Percentiles rank a stretch among this genome's conserved stretches.
These are phyloP conservation scores for Cercophora sp. DNA, from an alignment of 495 filamentous ascomycete species.

Conservation along the genomic window DNA sequence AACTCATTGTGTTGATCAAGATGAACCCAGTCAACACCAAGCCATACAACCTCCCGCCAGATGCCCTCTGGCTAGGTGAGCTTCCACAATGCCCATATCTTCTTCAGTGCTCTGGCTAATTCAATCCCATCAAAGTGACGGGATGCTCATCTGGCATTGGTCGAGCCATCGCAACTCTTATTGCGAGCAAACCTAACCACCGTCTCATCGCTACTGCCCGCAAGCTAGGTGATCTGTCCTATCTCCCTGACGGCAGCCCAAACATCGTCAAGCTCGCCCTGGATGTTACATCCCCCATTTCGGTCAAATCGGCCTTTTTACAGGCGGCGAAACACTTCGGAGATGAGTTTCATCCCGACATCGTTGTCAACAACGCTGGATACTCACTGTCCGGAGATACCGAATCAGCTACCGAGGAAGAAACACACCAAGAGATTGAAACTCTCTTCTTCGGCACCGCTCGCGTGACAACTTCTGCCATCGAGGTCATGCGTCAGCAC, in stretches of 20 bases:
- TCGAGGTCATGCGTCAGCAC: conserved; percentile 45
- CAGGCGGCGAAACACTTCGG: conserved; percentile 35
- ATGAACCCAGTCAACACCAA: conserved; percentile 23
- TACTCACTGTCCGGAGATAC: conserved; percentile 46
- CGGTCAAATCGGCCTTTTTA: conserved; percentile 41
- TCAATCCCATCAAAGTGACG: conserved; percentile 38
- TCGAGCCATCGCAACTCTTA: conserved; percentile 36
- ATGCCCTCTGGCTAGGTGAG: conserved; percentile 50
- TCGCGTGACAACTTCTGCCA: conserved; percentile 35
- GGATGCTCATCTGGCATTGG: conserved; percentile 51
- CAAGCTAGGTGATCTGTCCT: conserved; percentile 31
- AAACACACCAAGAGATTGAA: conserved; percentile 43
- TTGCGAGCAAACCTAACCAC: conserved; percentile 36
- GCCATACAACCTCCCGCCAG: conserved; percentile 42
- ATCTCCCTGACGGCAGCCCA: conserved; percentile 31
- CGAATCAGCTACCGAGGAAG: conserved; percentile 39
- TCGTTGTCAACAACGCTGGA: conserved; percentile 57
- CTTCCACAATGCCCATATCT: too few relatives aligned
- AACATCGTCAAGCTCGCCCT: conserved; percentile 43
- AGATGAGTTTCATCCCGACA: conserved; percentile 38
- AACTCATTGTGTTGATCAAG: too few relatives aligned
- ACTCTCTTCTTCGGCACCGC: conserved; percentile 55
- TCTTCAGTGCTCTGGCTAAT: conserved; percentile 53
- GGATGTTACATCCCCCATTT: conserved; percentile 39
- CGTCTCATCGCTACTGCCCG: conserved; percentile 50